Conservation (phyloP, 495 filamentous ascomycete genomes). For the Podospora pseudopauciseta region DNA sequence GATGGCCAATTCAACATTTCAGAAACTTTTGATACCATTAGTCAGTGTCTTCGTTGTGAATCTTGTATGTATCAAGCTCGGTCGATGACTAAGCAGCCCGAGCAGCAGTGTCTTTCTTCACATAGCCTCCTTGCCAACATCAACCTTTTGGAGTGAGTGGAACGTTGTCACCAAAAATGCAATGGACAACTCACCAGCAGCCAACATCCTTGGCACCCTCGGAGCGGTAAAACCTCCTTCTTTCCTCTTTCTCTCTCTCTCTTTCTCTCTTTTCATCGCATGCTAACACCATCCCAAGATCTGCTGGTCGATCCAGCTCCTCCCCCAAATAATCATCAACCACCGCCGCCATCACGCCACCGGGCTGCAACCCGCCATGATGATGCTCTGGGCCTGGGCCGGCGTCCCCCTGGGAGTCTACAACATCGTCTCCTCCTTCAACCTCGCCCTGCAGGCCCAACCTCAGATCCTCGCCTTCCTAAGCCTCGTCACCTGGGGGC, state of each 20-base stretch:
- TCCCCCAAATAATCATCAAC: constrained; percentile 64
- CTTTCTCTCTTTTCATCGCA: constrained; percentile 3
- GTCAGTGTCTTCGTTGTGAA: not conserved
- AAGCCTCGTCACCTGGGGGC: constrained; percentile 61
- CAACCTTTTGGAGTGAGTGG: too few relatives aligned
- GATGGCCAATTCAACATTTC: not conserved
- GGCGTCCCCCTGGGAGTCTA: constrained; percentile 64
- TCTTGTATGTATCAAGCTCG: too few relatives aligned
- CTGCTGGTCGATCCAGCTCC: constrained; percentile 44
- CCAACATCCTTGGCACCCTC: constrained; percentile 55
- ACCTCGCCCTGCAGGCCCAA: constrained; percentile 57
- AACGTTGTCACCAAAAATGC: not conserved
- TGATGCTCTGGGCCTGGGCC: constrained; percentile 63
- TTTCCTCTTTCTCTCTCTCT: constrained; percentile 16
- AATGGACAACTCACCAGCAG: constrained; percentile 54
- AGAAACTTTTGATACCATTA: not conserved
- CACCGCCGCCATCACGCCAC: constrained; percentile 56
- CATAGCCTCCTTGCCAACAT: too few relatives aligned
- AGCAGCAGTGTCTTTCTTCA: not conserved
- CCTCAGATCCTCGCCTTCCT: constrained; percentile 59
- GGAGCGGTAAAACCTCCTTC: constrained; percentile 46
- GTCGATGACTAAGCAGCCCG: too few relatives aligned
- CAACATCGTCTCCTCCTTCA: constrained; percentile 60
- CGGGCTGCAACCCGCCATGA: constrained; percentile 61
- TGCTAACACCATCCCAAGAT: constrained; percentile 1